These are phyloP conservation scores for Oryza meyeriana DNA, from an alignment of 176 grass and related monocot species.

Conservation along the genomic window DNA sequence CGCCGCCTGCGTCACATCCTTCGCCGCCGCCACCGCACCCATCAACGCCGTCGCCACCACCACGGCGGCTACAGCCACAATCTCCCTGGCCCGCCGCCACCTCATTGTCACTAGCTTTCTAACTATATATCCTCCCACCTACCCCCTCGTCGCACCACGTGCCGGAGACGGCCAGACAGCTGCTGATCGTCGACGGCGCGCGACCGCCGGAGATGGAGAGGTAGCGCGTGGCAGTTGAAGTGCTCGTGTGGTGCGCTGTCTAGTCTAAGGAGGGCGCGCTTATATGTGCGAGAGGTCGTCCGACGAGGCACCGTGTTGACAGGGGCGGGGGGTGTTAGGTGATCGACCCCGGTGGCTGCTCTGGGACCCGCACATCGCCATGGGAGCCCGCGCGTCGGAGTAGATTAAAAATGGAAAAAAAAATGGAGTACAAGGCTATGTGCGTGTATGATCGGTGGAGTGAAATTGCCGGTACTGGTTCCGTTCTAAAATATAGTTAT, in stretches of 20 bases:
- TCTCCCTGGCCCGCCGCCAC: neutral
- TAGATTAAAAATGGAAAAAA: neutral
- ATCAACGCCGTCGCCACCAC: neutral
- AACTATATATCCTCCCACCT: neutral
- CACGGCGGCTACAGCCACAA: neutral
- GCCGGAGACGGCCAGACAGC: too few relatives aligned
- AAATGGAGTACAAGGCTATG: too few relatives aligned
- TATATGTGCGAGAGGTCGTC: constrained; percentile 32
- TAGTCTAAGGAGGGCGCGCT: constrained; percentile 3
- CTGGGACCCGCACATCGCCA: neutral
- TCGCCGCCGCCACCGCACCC: neutral
- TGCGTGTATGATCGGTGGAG: too few relatives aligned
- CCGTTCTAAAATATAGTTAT: too few relatives aligned
- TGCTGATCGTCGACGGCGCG: too few relatives aligned
- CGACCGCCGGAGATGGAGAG: neutral
- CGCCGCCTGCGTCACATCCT: too few relatives aligned
- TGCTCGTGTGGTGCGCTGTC: constrained; percentile 42
- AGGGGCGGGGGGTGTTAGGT: neutral
- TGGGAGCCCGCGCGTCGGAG: neutral
- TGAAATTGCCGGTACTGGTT: too few relatives aligned
- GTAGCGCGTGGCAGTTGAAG: too few relatives aligned
- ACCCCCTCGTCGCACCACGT: neutral
- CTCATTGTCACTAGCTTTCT: neutral
- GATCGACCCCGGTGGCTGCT: neutral
- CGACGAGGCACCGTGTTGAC: constrained; percentile 22